Percentiles rank a stretch among this genome's conserved stretches.
These are phyloP conservation scores for Mesembryanthemum crystallinum DNA, from an alignment of 148 eudicot species.

Conservation along the genomic window DNA sequence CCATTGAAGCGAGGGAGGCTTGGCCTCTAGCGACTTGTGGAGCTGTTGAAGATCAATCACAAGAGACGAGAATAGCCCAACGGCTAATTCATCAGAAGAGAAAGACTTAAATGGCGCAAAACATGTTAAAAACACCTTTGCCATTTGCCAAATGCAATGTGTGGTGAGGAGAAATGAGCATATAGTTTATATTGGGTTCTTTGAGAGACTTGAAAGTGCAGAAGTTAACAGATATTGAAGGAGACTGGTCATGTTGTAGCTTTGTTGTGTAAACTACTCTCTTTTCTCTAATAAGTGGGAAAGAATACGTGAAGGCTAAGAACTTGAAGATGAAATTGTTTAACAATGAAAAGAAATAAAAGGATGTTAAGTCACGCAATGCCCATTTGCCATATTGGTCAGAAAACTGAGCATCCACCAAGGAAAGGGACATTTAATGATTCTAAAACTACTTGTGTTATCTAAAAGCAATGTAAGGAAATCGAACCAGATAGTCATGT, in stretches of 20 bases:
- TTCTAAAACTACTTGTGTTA: not conserved
- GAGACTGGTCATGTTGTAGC: constrained; percentile 28
- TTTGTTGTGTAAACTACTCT: constrained; percentile 41
- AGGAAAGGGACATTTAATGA: constrained; percentile 20
- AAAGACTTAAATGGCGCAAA: constrained; percentile 26
- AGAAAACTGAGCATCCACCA: constrained; percentile 25
- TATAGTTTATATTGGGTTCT: constrained; percentile 14
- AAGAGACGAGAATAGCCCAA: constrained; percentile 24
- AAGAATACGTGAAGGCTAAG: constrained; percentile 30
- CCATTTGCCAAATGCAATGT: constrained; percentile 17
- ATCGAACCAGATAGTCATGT: too few relatives aligned
- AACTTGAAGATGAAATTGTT: constrained; percentile 10
- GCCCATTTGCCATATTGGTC: constrained; percentile 9
- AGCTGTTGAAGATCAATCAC: constrained; percentile 31
- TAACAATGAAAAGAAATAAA: constrained; percentile 19
- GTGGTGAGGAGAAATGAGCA: not conserved
- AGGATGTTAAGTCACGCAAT: constrained; percentile 39
- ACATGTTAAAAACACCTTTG: constrained; percentile 37
- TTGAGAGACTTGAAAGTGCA: constrained; percentile 19
- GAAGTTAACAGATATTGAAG: constrained; percentile 26
- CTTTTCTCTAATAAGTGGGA: constrained; percentile 30
- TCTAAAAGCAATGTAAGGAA: not conserved
- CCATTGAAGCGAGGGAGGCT: constrained; percentile 36
- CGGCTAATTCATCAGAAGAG: constrained; percentile 4
- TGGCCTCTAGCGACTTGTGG: constrained; percentile 28